Base-by-base conservation (phyloP, 306 rosid genomes). In the Phaseolus lunatus region DNA sequence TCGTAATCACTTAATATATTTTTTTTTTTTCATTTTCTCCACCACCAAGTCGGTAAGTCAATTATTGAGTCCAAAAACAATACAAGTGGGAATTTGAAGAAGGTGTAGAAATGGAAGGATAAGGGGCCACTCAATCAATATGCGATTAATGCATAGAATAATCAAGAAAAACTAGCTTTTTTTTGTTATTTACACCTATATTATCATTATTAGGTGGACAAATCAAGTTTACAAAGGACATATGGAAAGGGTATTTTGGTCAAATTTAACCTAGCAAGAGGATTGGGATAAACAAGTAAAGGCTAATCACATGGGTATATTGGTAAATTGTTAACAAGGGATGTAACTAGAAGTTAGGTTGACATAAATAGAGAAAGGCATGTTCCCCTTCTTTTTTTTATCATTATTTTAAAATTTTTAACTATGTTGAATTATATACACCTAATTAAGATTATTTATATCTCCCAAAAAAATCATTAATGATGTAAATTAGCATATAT, bases 91-190 rank as follows among this genome's bases (percentile, higher is more conserved):
- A 67, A 53, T 76, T 31, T 68, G 29, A 67, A 75, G 59, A 66
- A 67, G 73, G 65, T 18, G 64, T 77, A 52, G 8, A 76, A 50
- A 81, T 81, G 84, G 78, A 78, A 82, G 26, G 59, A 11, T 3
- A 75, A 77, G 22, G 83, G 39, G 81, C 86, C 84, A 65, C 39
- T 66, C 72, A 85, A 89, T 86, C 87, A 86, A 83, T 83, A 68
- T 67, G 72, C 29, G 79, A 83, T 87, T 75, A 87, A 89, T 86
- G 90, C 80, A 58, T 68, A 79, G 80, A 54, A 73, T 83, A 75
- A 83, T 78, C 67, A 37, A 82, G 50, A 43, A 61, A n/a, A 67
- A 78, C 84, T 52, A 76, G 66, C 82, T 59, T 52, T 37, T 78
- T 70, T 2, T 73, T 59, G 64, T 13, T 67, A 33, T 33, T 63